Percentiles rank a stretch among this genome's conserved stretches.
These are phyloP conservation scores for Brassica cretica DNA, from an alignment of 345 rosid genomes.

Conservation along the genomic window DNA sequence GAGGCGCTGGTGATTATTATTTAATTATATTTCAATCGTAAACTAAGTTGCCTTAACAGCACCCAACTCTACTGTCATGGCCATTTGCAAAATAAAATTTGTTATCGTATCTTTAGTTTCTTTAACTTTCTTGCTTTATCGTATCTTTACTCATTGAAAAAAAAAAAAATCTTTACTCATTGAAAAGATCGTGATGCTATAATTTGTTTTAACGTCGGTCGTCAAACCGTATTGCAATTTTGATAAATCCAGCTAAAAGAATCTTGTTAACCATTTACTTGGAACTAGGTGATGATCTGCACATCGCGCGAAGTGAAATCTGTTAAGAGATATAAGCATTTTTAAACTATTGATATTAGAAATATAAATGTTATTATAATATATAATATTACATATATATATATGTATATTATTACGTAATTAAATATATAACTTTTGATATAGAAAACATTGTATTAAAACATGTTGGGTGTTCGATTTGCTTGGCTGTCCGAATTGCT, in stretches of 20 bases:
- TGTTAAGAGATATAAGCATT: too few species aligned
- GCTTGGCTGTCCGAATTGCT: too few species aligned
- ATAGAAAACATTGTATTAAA: too few species aligned
- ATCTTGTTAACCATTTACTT: background rate
- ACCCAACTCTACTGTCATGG: constrained; percentile 18
- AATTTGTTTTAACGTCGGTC: constrained; percentile 10
- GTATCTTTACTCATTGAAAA: background rate
- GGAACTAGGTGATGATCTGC: background rate
- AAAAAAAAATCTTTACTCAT: background rate
- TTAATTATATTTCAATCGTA: constrained; percentile 12
- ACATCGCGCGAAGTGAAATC: too few species aligned
- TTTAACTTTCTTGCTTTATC: background rate
- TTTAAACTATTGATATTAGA: too few species aligned
- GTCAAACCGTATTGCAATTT: background rate
- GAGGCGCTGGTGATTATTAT: constrained; percentile 27
- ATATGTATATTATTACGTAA: too few species aligned
- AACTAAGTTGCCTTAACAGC: constrained; percentile 13
- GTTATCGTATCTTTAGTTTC: background rate
- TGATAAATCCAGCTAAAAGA: background rate
- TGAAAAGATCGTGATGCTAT: background rate
- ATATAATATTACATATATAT: too few species aligned
- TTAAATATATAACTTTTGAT: too few species aligned
- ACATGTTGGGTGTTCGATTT: too few species aligned
- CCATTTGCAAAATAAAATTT: constrained; percentile 16
- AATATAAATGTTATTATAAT: too few species aligned